A percentile compares a stretch with the other conserved stretches of the same genome.
phyloP scores from a whole-genome alignment of 495 filamentous ascomycete genomes.

The Emericellopsis terricola region DNA sequence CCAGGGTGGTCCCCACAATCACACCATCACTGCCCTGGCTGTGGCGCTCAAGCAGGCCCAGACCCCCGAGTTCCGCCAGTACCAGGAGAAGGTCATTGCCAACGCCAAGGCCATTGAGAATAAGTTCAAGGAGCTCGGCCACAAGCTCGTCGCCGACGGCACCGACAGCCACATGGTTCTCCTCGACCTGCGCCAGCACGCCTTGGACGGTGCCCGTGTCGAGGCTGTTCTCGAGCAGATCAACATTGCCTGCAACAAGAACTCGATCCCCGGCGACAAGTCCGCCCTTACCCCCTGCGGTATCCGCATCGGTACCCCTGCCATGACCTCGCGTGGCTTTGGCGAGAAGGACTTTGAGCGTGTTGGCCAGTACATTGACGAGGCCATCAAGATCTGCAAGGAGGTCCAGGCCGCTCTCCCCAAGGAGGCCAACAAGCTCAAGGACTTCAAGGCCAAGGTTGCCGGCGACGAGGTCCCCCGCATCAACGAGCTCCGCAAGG shows the following conservation, averaged over 20 bases:
- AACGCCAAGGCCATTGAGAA: slow-evolving; percentile 83
- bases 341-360: slow-evolving; percentile 84
- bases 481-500: slow-evolving; percentile 69
- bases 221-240: slow-evolving; percentile 94
- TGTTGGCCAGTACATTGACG: slow-evolving; percentile 78
- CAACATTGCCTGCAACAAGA: slow-evolving; percentile 99
- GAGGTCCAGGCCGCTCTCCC: slow-evolving; percentile 67
- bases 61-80: slow-evolving; percentile 85
- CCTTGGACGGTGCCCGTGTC: slow-evolving; percentile 83
- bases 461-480: slow-evolving; percentile 55
- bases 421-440: slow-evolving; percentile 95
- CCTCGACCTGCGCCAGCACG: slow-evolving; percentile 65
- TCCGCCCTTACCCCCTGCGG: slow-evolving; percentile 87
- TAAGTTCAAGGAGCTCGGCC: slow-evolving; percentile 62
- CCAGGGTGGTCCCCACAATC: slow-evolving; percentile 98
- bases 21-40: slow-evolving; percentile 96
- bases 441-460: slow-evolving; percentile 96
- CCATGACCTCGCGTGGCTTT: slow-evolving; percentile 92
- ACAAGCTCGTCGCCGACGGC: slow-evolving; percentile 88
- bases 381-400: slow-evolving; percentile 64
- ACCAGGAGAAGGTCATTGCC: slow-evolving; percentile 81
- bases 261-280: slow-evolving; percentile 94
- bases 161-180: slow-evolving; percentile 98
- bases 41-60: slow-evolving; percentile 93
- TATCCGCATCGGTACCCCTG: slow-evolving; percentile 88